Base-by-base conservation (phyloP, 129 eudicot genomes). In the Chrysanthemum seticuspe region DNA sequence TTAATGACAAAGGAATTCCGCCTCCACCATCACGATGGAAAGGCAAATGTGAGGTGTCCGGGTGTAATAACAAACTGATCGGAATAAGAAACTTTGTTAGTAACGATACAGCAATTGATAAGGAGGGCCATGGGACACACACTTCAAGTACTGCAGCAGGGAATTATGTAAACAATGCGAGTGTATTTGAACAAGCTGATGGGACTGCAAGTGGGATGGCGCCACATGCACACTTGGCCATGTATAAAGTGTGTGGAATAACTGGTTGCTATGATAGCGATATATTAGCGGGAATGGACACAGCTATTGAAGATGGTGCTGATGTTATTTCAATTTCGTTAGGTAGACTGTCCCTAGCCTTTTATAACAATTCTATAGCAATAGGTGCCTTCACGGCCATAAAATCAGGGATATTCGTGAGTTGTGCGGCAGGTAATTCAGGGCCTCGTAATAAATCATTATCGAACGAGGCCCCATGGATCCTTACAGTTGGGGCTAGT, bases 401-500 rank as follows among this genome's bases (percentile, higher is more conserved):
- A 54, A 54, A 54, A 19, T 14, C 2, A 5, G 60, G 60, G 23
- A 54, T 54, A 5, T 54, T 54, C 2, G 10, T n/a, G 21, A n/a
- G 21, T 19, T 15, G 10, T 15, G 0, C 19, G 0, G 59, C 21
- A n/a, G 59, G 59, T 54, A 54, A 54, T 54, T 0, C 3, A 0
- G 59, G 59, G 21, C 10, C 21, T 54, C 0, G 0, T 0, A 54
- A 10, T 14, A 10, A 7, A 54, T 13, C 59, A 4, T 2, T 54
- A 18, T 5, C 2, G 21, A 54, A 54, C 13, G 59, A 16, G 59
- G 59, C 59, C 57, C 59, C 19, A 14, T 54, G 59, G 59, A 54
- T n/a, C 9, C 59, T 54, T n/a, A 54, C 60, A 54, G 60, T 54
- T 54, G 60, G 59, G 23, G 60, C 23, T 54, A 54, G 60, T 54